Conservation (phyloP, 306 rosid genomes). For the Fagus sylvatica region DNA sequence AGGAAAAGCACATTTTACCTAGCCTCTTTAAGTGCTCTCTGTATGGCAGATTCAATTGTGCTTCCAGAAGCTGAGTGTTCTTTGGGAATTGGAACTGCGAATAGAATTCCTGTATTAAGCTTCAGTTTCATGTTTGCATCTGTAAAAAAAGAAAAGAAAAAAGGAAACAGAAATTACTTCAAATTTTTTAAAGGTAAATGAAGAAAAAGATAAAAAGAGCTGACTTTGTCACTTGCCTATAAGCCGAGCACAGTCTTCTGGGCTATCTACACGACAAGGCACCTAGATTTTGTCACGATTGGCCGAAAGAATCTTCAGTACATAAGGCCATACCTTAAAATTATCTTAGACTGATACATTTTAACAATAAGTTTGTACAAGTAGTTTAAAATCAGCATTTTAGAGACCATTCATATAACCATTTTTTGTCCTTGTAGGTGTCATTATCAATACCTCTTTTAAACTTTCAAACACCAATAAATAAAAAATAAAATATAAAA, state of each 20-base stretch:
- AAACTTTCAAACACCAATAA: not conserved
- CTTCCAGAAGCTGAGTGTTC: slow-evolving; percentile 79
- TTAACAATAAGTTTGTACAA: not conserved
- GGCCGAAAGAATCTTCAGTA: slow-evolving; percentile 23
- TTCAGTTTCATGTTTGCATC: slow-evolving; percentile 68
- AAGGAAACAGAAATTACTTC: not conserved
- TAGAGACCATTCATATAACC: not conserved
- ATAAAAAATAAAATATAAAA: not conserved
- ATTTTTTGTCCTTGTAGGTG: not conserved
- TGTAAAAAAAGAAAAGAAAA: slow-evolving; percentile 28
- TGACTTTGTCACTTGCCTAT: slow-evolving; percentile 54
- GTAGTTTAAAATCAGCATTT: not conserved
- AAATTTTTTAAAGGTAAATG: not conserved
- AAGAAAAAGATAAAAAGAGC: slow-evolving; percentile 3
- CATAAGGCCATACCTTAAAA: slow-evolving; percentile 1
- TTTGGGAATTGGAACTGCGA: slow-evolving; percentile 85
- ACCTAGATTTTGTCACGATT: slow-evolving; percentile 49
- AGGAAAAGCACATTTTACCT: slow-evolving; percentile 41
- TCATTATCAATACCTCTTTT: not conserved
- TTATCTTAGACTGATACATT: not conserved
- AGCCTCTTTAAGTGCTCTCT: slow-evolving; percentile 72
- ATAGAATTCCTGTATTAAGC: slow-evolving; percentile 74
- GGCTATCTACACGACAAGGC: slow-evolving; percentile 74
- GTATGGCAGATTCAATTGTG: slow-evolving; percentile 74
- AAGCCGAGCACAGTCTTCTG: slow-evolving; percentile 75